A percentile compares a stretch with the other conserved stretches of the same genome.
Evolutionary conservation across 1,139 yeast genomes (phyloP).

Genomic region (Nakaseomyces bracarensis): DNA sequence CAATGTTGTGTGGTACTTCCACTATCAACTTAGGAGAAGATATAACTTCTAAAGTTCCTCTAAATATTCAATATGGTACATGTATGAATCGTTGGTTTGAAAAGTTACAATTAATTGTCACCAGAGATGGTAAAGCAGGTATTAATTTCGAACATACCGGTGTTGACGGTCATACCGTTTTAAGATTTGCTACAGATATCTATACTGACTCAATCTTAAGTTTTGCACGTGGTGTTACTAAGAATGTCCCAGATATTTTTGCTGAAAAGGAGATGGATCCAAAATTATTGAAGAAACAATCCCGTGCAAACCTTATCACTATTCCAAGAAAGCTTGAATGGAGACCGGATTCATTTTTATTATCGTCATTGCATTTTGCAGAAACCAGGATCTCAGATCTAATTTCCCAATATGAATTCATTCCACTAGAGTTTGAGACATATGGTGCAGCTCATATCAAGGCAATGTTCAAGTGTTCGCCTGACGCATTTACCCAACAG

Average conservation of each 20-base stretch:
- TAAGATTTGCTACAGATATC: constrained; percentile 80
- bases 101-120: constrained; percentile 77
- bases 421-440: constrained; percentile 63
- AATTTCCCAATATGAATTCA: constrained; percentile 84
- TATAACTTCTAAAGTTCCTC: constrained; percentile 20
- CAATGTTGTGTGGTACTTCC: constrained; percentile 83
- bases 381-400: constrained; percentile 83
- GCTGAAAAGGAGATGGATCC: constrained; percentile 1
- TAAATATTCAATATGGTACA: constrained; percentile 87
- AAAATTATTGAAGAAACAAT: not conserved
- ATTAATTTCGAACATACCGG: constrained; percentile 93
- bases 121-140: constrained; percentile 90
- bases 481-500: constrained; percentile 93
- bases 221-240: constrained; percentile 77
- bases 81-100: constrained; percentile 95
- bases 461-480: constrained; percentile 70
- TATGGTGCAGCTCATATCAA: constrained; percentile 77
- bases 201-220: constrained; percentile 84
- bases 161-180: constrained; percentile 90
- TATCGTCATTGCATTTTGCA: constrained; percentile 78
- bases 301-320: constrained; percentile 39
- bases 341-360: constrained; percentile 70
- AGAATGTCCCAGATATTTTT: constrained; percentile 56
- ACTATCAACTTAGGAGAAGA: constrained; percentile 29
- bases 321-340: constrained; percentile 86